Conservation (phyloP, 2,329 filamentous ascomycete genomes). For the Aspergillus thermomutatus region DNA sequence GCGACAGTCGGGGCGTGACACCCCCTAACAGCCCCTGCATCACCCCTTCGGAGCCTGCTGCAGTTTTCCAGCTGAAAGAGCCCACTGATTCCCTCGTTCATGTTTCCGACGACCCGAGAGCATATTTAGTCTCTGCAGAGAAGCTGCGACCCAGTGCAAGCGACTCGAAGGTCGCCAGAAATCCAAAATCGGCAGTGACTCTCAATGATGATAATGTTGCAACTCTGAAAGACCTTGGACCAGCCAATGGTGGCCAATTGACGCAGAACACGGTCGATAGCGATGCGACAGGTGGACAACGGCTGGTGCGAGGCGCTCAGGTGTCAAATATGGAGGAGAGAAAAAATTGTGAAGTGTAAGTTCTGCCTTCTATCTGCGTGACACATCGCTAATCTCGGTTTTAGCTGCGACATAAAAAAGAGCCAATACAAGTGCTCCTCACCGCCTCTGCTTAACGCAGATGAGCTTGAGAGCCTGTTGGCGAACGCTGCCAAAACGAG, state of each 20-base stretch:
- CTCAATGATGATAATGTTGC: not conserved
- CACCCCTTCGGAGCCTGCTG: not conserved
- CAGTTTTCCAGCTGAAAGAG: not conserved
- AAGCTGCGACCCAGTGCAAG: not conserved
- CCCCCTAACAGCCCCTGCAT: not conserved
- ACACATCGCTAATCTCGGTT: too few species aligned
- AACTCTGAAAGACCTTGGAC: not conserved
- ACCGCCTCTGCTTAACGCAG: too few species aligned
- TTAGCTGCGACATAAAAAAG: too few species aligned
- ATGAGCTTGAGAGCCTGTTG: too few species aligned
- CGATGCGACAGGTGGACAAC: not conserved
- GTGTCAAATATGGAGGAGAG: not conserved
- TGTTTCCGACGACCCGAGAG: not conserved
- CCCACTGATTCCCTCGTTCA: not conserved
- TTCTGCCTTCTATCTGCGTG: too few species aligned
- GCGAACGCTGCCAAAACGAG: too few species aligned
- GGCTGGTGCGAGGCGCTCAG: not conserved
- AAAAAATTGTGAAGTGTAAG: not conserved
- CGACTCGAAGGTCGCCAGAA: not conserved
- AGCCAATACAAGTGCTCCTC: too few species aligned
- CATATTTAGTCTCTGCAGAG: not conserved
- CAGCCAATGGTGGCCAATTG: not conserved
- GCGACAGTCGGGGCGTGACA: not conserved
- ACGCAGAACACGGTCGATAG: not conserved
- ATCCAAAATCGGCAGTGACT: not conserved